Evolutionary conservation across 2,329 filamentous ascomycete genomes (phyloP), one percentile per base, ranked within the genome.

Genomic region (Penicillium sp.): DNA sequence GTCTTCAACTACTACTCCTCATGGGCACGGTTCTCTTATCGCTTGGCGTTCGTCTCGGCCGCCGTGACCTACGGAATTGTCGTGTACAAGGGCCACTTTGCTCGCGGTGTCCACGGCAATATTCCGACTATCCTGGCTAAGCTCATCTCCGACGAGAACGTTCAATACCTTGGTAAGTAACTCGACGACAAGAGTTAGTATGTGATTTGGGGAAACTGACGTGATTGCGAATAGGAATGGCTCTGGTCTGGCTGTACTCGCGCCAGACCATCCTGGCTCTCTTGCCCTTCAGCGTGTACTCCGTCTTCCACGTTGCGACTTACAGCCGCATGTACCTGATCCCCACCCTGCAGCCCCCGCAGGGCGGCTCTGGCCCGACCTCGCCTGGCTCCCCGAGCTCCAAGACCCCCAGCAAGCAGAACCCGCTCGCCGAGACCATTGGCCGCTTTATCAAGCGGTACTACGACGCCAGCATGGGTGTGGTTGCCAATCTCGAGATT

Each of bases 31-130:
- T 84, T 93, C 71, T 87, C 87, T 49, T 98, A 98, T 77, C 91
- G 93, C 64, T 82, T 86, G 47, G 88, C 91, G 50, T 98, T 98
- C 71, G 60, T 96, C 61, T 86, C 91, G 2, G 93, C 93, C 5
- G 89, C 90, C 42, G 82, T 84, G 43, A 97, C 93, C 9, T 98
- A 98, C 72, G 92, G 93, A 59, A 97, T 98, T 60, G 93, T 98
- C 43, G 92, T 98, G 55, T 97, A 95, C 81, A 98, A 98, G 82
- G 91, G 89, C 50, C 89, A 91, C 78, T 85, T 91, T 59, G 89
- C 91, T 62, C 87, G 89, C 60, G 81, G 87, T 80, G 79, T 84
- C 43, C 85, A 86, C 57, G 83, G 78, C 54, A 83, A 77, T 68
- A 72, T 83, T 63, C 82, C 79, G 67, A 68, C 75, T 73, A 82